phyloP scores from a whole-genome alignment of 2,329 filamentous ascomycete genomes.

The Exophiala aquamarina region DNA sequence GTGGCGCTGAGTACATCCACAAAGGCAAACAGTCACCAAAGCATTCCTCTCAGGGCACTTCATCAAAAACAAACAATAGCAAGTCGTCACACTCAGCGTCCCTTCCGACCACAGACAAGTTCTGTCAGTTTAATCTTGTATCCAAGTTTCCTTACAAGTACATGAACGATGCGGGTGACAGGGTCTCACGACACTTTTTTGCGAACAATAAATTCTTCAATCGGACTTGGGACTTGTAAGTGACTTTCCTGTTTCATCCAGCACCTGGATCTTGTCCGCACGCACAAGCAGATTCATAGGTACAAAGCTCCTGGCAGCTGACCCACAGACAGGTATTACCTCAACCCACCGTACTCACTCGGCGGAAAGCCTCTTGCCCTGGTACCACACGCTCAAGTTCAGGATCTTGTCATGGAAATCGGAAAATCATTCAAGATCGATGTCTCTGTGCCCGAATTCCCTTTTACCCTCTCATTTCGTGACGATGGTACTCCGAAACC shows the following conservation, averaged over 20 bases:
- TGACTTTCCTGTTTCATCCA: slow-evolving; percentile 26
- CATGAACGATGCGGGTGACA: slow-evolving; percentile 35
- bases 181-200: slow-evolving; percentile 41
- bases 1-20: slow-evolving; percentile 4
- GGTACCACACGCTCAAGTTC: slow-evolving; percentile 66
- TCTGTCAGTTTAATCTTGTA: slow-evolving; percentile 41
- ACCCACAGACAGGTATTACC: slow-evolving; percentile 65
- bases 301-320: neutral
- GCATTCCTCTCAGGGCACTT: no score
- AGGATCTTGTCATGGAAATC: slow-evolving; percentile 63
- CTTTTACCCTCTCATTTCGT: slow-evolving; percentile 64
- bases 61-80: neutral
- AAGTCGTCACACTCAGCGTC: slow-evolving; percentile 15
- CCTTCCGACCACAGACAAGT: slow-evolving; percentile 29
- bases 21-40: slow-evolving; percentile 6
- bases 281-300: no score
- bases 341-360: slow-evolving; percentile 53
- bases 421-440: slow-evolving; percentile 57
- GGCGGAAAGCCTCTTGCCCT: slow-evolving; percentile 62
- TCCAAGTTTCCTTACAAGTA: slow-evolving; percentile 45
- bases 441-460: slow-evolving; percentile 61
- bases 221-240: slow-evolving; percentile 75
- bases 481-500: slow-evolving; percentile 63
- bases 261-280: no score
- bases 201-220: slow-evolving; percentile 47